Percentiles rank a stretch among this genome's conserved stretches.
Conservation (phyloP, 495 filamentous ascomycete genomes). For the Xylaria curta region DNA sequence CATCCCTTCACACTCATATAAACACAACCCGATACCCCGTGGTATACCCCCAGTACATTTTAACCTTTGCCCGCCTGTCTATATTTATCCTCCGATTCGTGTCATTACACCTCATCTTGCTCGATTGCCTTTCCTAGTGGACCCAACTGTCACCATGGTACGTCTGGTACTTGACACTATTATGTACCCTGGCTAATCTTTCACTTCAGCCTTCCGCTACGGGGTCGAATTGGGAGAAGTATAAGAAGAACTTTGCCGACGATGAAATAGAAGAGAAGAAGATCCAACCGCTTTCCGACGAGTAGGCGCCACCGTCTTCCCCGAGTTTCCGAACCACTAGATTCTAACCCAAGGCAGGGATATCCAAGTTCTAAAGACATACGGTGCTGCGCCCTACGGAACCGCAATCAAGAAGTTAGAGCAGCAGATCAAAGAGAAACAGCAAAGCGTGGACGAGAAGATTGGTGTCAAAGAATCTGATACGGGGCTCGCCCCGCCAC, state of each 20-base stretch:
- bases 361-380: constrained; percentile 98
- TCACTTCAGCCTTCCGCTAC: constrained; percentile 79
- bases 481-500: constrained; percentile 95
- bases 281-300: constrained; percentile 93
- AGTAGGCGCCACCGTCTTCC: constrained; percentile 64
- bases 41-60: background rate
- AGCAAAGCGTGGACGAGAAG: constrained; percentile 97
- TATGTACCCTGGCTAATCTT: constrained; percentile 22
- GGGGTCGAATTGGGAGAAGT: constrained; percentile 96
- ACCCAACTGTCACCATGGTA: constrained; percentile 37
- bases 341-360: constrained; percentile 68
- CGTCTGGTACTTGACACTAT: constrained; percentile 17
- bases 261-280: constrained; percentile 99
- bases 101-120: background rate
- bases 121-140: constrained; percentile 5
- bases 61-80: background rate
- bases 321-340: constrained; percentile 1
- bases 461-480: constrained; percentile 94
- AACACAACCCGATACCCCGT: background rate
- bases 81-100: background rate
- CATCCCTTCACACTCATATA: background rate
- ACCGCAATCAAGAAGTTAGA: constrained; percentile 92
- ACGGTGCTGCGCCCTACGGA: constrained; percentile 95
- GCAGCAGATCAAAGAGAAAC: constrained; percentile 97
- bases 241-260: constrained; percentile 92